Evolutionary conservation across 768 basidiomycete genomes (phyloP), one percentile per base, ranked within the genome.

Genomic region (Strobilomyces confusus): DNA sequence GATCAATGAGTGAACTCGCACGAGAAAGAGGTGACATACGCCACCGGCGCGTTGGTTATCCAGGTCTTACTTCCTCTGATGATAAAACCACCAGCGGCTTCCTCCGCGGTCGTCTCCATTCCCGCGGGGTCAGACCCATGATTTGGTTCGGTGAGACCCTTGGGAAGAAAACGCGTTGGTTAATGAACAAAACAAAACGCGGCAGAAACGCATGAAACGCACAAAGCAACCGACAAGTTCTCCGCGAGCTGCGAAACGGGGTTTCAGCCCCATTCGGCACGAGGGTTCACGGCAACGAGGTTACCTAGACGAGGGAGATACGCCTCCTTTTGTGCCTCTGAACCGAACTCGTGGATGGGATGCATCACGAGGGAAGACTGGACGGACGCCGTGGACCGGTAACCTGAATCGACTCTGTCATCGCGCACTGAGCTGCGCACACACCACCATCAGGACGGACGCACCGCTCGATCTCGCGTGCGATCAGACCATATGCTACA

Each of bases 351-450:
- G 65, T 89, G 73, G 60, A 92, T 90, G 9, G 87, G 94, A 64
- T 95, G 92, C 95, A 99, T 99, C 13, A 95, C 92, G 25, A 99
- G 81, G 19, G 92, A 95, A 1, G 90, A 92, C 69, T 98, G 95
- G 4, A 98, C 95, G 17, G 94, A 97, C 57, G 93, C 85, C 4
- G 86, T 95, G 5, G 92, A 95, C 23, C 95, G 89, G 65, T 97
- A 98, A 0, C 95, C 95, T 3, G 95, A 98, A 67, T 99, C 95
- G 36, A 98, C 85, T 57, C 95, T 93, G 60, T 15, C 0, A 48
- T 54, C 52, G 32, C 3, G 15, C 22, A 41, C 48, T 30, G 32
- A 38, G 20, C 9, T 5, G 40, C 25, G 17, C 38, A 36, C 37
- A 38, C 23, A 44, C 11, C 20, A 22, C 13, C 9, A 42, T 23